A percentile compares a stretch with the other conserved stretches of the same genome.
These are phyloP conservation scores for Paecilomyces variotii DNA, from an alignment of 2,329 filamentous ascomycete species.

Conservation along the genomic window DNA sequence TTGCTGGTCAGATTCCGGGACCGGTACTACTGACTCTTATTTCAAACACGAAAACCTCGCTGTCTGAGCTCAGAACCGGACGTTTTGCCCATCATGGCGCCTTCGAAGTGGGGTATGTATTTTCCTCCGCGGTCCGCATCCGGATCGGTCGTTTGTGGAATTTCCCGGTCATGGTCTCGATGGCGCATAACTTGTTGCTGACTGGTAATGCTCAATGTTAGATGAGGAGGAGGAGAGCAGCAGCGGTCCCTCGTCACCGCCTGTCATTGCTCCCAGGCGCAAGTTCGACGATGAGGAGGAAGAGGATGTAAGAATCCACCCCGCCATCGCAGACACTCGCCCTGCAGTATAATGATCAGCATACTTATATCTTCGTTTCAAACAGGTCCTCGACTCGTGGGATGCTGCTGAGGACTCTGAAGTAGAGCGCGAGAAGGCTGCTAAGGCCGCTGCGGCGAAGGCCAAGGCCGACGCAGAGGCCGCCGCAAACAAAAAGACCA, in stretches of 20 bases:
- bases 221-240: slow-evolving; percentile 48
- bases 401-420: slow-evolving; percentile 96
- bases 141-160: background rate
- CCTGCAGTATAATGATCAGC: background rate
- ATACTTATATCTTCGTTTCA: slow-evolving; percentile 2
- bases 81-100: slow-evolving; percentile 31
- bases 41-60: background rate
- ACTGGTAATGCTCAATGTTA: slow-evolving; percentile 4
- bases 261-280: slow-evolving; percentile 42
- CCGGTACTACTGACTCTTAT: background rate
- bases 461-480: slow-evolving; percentile 84
- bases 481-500: slow-evolving; percentile 84
- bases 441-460: slow-evolving; percentile 77
- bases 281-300: slow-evolving; percentile 93
- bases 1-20: background rate
- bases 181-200: background rate
- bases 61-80: slow-evolving; percentile 6
- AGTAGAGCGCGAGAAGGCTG: slow-evolving; percentile 88
- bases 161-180: background rate
- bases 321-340: background rate
- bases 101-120: slow-evolving; percentile 44
- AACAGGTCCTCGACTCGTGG: slow-evolving; percentile 88
- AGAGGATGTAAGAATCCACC: slow-evolving; percentile 57
- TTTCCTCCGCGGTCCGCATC: slow-evolving; percentile 8
- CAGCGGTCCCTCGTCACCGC: slow-evolving; percentile 41